These are phyloP conservation scores for Phialophora expanda DNA, from an alignment of 2,329 filamentous ascomycete species.

Conservation along the genomic window DNA sequence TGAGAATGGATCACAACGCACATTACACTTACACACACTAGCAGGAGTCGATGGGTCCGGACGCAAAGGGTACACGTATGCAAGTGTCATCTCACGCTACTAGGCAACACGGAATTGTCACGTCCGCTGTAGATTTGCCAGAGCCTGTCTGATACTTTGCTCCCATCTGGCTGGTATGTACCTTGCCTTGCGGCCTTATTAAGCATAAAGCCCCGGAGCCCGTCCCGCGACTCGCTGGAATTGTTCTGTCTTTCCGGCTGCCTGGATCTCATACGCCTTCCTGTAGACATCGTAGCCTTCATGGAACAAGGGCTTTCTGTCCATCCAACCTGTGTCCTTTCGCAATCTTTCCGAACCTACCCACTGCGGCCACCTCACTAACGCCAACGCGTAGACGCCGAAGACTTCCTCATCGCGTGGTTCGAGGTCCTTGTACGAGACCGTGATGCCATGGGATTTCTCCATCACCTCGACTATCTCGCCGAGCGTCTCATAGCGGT, in stretches of 20 bases:
- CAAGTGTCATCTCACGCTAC: too few relatives aligned
- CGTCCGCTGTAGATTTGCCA: too few relatives aligned
- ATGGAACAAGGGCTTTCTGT: slow-evolving; percentile 34
- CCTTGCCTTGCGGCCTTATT: too few relatives aligned
- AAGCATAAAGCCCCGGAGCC: slow-evolving; percentile 43
- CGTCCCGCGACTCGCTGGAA: slow-evolving; percentile 43
- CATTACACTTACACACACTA: too few relatives aligned
- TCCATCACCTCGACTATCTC: slow-evolving; percentile 50
- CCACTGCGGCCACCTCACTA: slow-evolving; percentile 36
- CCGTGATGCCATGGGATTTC: slow-evolving; percentile 49
- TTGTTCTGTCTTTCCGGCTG: slow-evolving; percentile 17
- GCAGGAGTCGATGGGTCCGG: too few relatives aligned
- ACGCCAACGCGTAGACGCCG: slow-evolving; percentile 15
- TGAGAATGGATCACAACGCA: too few relatives aligned
- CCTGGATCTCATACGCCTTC: slow-evolving; percentile 30
- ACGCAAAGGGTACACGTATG: too few relatives aligned
- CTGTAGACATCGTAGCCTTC: slow-evolving; percentile 33
- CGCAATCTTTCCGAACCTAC: slow-evolving; percentile 35
- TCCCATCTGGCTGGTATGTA: too few relatives aligned
- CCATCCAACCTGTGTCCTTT: slow-evolving; percentile 29
- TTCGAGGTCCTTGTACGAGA: slow-evolving; percentile 42
- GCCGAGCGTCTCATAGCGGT: slow-evolving; percentile 52
- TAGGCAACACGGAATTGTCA: too few relatives aligned
- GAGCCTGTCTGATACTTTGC: too few relatives aligned
- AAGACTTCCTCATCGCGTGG: slow-evolving; percentile 28